Evolutionary conservation across 1,284 basidiomycete species (phyloP), one percentile per base, ranked within the genome.

Genomic region (Somion occarium): DNA sequence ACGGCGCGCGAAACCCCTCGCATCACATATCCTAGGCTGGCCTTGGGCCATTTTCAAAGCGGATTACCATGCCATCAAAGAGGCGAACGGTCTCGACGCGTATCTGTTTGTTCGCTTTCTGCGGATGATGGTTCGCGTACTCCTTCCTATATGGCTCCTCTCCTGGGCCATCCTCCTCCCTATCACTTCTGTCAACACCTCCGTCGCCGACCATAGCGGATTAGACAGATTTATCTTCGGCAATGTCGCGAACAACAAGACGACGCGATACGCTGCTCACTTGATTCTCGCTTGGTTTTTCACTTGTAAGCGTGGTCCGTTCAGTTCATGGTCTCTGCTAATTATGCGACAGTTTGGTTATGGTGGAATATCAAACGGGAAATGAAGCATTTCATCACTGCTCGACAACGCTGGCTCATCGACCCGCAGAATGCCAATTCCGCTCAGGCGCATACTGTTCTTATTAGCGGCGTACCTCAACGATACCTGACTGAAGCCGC

Each of bases 31-130:
- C 5, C 66, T 86, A 25, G 59, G 73, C 41, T 90, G 89, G 85
- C 82, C 85, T 0, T 53, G 76, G 25, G 71, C 77, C 1, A 66
- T 88, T 19, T 82, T 68, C 66, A 72, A 70, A 4, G 73, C 81
- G 5, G 75, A 89, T 62, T 80, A 82, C 61, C 67, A 74, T 18
- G 76, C 78, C 3, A 85, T 90, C 47, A 76, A 76, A 53, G 65
- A 70, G n/a, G 74, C 83, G 53, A 96, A 97, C 58, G 95, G 96
- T 30, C 79, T 92, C 53, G 96, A 99, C 64, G 91, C 93, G 26
- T 99, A 96, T 73, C 87, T 97, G 65, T 98, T 92, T 62, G 82
- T 97, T 44, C 86, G 92, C 50, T 98, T 90, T 67, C 76, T 95
- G 38, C 83, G 86, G 52, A 83, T 90, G 73, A 86, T 92, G 79